A percentile compares a stretch with the other conserved stretches of the same genome.
Evolutionary conservation across 163 green algal species (phyloP).

Genomic region (Coccomyxa subellipsoidea): DNA sequence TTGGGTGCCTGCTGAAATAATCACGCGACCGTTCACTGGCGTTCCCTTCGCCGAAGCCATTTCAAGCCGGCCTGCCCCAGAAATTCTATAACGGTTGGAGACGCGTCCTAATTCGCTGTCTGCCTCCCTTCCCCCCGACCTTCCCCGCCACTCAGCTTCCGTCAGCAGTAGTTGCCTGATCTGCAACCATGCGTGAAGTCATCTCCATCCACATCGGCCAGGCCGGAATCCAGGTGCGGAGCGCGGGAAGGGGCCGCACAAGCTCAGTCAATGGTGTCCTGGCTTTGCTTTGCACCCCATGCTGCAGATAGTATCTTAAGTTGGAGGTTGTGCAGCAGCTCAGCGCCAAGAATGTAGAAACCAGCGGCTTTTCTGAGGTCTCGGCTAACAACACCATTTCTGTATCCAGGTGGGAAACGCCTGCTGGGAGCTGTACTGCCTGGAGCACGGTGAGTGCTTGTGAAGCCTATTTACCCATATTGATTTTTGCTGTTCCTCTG

Average conservation of each 20-base stretch:
- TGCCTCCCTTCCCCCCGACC: background rate
- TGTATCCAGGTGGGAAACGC: constrained; percentile 93
- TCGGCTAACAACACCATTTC: background rate
- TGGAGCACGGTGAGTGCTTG: constrained; percentile 22
- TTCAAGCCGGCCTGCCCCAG: background rate
- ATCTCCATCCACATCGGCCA: constrained; percentile 96
- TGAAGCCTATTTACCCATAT: background rate
- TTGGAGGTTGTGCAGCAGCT: no score
- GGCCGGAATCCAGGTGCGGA: constrained; percentile 70
- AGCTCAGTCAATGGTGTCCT: no score
- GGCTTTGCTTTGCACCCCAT: background rate
- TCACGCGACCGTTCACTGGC: background rate
- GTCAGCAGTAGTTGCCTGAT: background rate
- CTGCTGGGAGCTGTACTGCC: constrained; percentile 99
- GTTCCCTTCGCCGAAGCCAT: background rate
- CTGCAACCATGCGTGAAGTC: constrained; percentile 38
- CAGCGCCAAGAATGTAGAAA: no score
- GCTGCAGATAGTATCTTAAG: no score
- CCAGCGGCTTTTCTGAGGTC: no score
- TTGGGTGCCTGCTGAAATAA: no score
- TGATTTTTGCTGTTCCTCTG: no score
- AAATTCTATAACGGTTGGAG: constrained; percentile 6
- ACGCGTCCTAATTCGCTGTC: constrained; percentile 4
- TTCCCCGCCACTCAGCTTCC: background rate
- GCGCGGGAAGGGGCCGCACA: background rate